Conservation (phyloP, 2,329 filamentous ascomycete genomes). For the Coniochaeta pulveracea region DNA sequence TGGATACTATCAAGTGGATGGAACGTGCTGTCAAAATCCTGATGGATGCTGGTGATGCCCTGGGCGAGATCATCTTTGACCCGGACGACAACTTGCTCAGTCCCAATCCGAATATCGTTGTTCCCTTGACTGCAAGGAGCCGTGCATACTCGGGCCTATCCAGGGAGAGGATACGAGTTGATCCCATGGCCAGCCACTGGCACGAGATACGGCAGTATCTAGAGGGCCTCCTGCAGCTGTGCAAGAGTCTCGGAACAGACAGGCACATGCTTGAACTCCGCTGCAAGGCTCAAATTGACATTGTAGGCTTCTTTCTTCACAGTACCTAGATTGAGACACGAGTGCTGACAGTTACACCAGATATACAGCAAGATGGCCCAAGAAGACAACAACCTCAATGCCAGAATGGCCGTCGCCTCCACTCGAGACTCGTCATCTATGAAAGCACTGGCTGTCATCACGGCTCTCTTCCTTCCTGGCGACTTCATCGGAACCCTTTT, state of each 20-base stretch:
- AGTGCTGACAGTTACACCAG: slow-evolving; percentile 12
- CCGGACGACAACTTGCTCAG: slow-evolving; percentile 6
- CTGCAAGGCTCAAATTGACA: slow-evolving; percentile 34
- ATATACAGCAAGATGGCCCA: slow-evolving; percentile 38
- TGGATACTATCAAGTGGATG: slow-evolving; percentile 35
- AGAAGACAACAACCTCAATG: slow-evolving; percentile 33
- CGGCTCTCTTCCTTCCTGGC: slow-evolving; percentile 33
- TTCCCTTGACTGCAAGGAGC: slow-evolving; percentile 8
- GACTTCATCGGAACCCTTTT: slow-evolving; percentile 34
- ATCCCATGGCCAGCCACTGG: slow-evolving; percentile 25
- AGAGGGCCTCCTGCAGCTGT: slow-evolving; percentile 29
- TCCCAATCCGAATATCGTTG: slow-evolving; percentile 1
- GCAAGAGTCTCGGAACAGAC: slow-evolving; percentile 32
- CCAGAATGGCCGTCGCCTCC: slow-evolving; percentile 26
- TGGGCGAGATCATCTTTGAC: slow-evolving; percentile 19
- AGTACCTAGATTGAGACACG: slow-evolving; percentile 6
- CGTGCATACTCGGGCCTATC: slow-evolving; percentile 9
- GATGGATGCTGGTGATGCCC: slow-evolving; percentile 29
- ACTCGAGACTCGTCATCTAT: slow-evolving; percentile 32
- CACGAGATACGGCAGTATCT: slow-evolving; percentile 35
- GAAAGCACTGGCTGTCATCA: slow-evolving; percentile 35
- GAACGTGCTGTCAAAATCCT: slow-evolving; percentile 31
- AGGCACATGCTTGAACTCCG: slow-evolving; percentile 32
- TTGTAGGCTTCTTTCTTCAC: slow-evolving; percentile 18
- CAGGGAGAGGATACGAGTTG: slow-evolving; percentile 9